These are phyloP conservation scores for Taiwanofungus camphoratus DNA, from an alignment of 1,284 basidiomycete genomes.

Conservation along the genomic window DNA sequence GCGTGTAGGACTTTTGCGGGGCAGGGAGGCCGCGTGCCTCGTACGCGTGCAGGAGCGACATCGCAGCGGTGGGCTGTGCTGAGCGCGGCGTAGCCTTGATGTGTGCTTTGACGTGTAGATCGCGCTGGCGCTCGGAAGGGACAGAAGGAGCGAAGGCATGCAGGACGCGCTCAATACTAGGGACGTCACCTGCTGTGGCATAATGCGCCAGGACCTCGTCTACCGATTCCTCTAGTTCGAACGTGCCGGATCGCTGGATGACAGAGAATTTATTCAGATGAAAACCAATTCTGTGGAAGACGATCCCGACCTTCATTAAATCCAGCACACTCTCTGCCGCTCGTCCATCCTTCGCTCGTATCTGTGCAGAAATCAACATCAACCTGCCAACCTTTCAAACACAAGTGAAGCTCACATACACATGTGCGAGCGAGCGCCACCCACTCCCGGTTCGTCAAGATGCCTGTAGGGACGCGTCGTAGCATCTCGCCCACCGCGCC, in stretches of 20 bases:
- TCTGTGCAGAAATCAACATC: constrained; percentile 20
- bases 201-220: constrained; percentile 45
- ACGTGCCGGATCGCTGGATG: constrained; percentile 33
- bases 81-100: constrained; percentile 36
- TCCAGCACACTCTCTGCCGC: constrained; percentile 31
- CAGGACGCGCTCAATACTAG: constrained; percentile 41
- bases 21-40: constrained; percentile 52
- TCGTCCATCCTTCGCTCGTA: constrained; percentile 28
- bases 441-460: constrained; percentile 48
- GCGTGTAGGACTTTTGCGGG: constrained; percentile 62
- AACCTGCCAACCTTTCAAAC: not conserved
- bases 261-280: not conserved
- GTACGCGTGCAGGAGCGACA: constrained; percentile 59
- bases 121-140: constrained; percentile 52
- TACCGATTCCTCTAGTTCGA: constrained; percentile 35
- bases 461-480: constrained; percentile 27
- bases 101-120: constrained; percentile 64
- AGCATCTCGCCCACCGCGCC: not conserved
- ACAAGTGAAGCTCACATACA: constrained; percentile 21
- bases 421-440: constrained; percentile 38
- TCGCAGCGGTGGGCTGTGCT: constrained; percentile 48
- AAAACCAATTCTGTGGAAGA: not conserved
- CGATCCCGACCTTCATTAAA: constrained; percentile 49
- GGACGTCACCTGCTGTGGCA: constrained; percentile 41
- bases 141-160: constrained; percentile 28